phyloP scores from a whole-genome alignment of 2,329 filamentous ascomycete species.

The Fonsecaea multimorphosa region DNA sequence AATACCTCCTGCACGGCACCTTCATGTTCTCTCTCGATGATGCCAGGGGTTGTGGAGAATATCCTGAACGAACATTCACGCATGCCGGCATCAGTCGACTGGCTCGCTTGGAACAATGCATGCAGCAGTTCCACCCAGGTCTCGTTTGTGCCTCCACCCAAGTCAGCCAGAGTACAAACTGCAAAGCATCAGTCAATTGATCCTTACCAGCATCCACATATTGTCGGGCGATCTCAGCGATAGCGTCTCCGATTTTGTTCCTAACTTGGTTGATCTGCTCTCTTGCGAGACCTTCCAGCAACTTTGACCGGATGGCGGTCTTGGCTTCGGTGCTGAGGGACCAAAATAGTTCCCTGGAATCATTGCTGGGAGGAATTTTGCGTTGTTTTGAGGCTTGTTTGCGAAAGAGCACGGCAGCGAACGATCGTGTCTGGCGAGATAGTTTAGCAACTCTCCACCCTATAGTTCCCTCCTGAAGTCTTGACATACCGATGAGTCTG shows the following conservation, averaged over 20 bases:
- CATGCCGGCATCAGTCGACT: conserved; percentile 79
- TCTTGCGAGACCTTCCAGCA: conserved; percentile 75
- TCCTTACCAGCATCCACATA: conserved; percentile 85
- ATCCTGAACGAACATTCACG: conserved; percentile 94
- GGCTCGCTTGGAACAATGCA: conserved; percentile 86
- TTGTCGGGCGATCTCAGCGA: conserved; percentile 92
- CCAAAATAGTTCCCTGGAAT: conserved; percentile 83
- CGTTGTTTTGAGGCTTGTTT: conserved; percentile 88
- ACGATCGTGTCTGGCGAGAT: conserved; percentile 76
- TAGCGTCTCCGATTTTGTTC: conserved; percentile 97
- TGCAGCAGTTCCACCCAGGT: conserved; percentile 88
- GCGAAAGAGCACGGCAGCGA: conserved; percentile 91
- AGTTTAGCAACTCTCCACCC: conserved; percentile 29
- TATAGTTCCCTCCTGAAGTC: neutral
- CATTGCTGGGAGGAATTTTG: conserved; percentile 71
- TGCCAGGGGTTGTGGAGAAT: conserved; percentile 90
- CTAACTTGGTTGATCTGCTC: conserved; percentile 78
- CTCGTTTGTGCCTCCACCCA: conserved; percentile 63
- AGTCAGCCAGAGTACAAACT: conserved; percentile 27
- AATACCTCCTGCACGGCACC: conserved; percentile 88
- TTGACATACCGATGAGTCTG: conserved; percentile 70
- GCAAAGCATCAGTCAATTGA: neutral
- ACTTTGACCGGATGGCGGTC: conserved; percentile 78
- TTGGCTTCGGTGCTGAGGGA: conserved; percentile 76
- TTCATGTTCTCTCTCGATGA: conserved; percentile 96